Base-by-base conservation (phyloP, 106 monocot species). In the Narthecium ossifragum region DNA sequence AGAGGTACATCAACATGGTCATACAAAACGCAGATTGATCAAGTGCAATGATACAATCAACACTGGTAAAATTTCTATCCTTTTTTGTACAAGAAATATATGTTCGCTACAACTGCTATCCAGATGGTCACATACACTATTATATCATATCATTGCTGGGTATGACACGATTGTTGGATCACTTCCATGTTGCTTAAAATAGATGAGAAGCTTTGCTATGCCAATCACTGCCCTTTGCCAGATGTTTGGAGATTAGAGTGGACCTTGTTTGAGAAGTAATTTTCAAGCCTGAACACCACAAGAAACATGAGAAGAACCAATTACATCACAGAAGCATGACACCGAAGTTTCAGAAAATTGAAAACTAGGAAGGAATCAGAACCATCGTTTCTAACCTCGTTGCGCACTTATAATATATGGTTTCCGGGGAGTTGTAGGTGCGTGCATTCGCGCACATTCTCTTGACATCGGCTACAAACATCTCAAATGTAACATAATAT, bases 401-500 rank as follows among this genome's bases (percentile, higher is more conserved):
- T 54, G 96, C 83, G 67, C 83, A 90, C 66, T 96, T 96, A 41
- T 96, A 96, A 38, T 96, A 96, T 62, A 96, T 96, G 23, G 86
- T 96, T 26, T 96, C 96, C 6, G 96, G 90, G 48, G 96, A 73
- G 51, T 96, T 96, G 51, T 96, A 96, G 15, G 96, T 87, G 22
- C 74, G 74, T 2, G 96, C 90, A 76, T 96, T 96, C 34, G 63
- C 55, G 64, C 80, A 78, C 90, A 96, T 96, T 70, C 96, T 86
- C 73, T 74, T 80, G 10, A 81, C 81, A 57, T 96, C 96, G 1
- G 96, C 90, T 34, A 87, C 76, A 61, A 96, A 96, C 96, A 96
- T 96, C 72, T 96, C 96, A 45, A 96, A 84, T 28, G 96, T 96
- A 34, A 96, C 76, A 51, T 96, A 96, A 49, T 96, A 96, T 34